Percentiles rank a stretch among this genome's conserved stretches.
Evolutionary conservation across 176 grass and related monocot species (phyloP).

Genomic region (Eleusine coracana): DNA sequence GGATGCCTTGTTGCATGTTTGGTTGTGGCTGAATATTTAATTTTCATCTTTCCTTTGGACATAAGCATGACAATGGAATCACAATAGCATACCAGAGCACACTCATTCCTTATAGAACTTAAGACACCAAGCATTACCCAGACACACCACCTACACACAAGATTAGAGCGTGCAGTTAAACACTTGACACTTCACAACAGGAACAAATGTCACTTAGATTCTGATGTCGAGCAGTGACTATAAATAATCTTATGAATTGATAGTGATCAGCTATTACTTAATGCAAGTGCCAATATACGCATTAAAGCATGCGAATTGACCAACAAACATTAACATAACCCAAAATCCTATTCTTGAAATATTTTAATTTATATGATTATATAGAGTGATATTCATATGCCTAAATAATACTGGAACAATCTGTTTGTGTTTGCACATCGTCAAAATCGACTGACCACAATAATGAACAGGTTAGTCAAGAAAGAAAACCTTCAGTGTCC

Average conservation of each 20-base stretch:
- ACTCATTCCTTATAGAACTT: constrained; percentile 8
- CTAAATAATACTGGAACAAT: no score
- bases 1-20: neutral
- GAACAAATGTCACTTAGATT: neutral
- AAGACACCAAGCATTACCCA: neutral
- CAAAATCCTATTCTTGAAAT: neutral
- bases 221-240: neutral
- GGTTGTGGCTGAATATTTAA: no score
- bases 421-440: no score
- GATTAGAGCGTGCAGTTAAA: constrained; percentile 6
- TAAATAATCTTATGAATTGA: neutral
- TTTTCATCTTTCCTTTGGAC: no score
- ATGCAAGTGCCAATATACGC: neutral
- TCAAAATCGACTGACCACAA: neutral
- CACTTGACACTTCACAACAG: neutral
- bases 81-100: neutral
- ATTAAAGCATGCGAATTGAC: neutral
- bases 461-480: neutral
- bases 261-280: neutral
- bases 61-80: no score
- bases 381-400: no score
- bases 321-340: neutral
- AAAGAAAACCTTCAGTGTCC: neutral
- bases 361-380: no score
- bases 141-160: neutral